phyloP scores from a whole-genome alignment of 306 rosid genomes.

The Chamaecrista fasciculata region DNA sequence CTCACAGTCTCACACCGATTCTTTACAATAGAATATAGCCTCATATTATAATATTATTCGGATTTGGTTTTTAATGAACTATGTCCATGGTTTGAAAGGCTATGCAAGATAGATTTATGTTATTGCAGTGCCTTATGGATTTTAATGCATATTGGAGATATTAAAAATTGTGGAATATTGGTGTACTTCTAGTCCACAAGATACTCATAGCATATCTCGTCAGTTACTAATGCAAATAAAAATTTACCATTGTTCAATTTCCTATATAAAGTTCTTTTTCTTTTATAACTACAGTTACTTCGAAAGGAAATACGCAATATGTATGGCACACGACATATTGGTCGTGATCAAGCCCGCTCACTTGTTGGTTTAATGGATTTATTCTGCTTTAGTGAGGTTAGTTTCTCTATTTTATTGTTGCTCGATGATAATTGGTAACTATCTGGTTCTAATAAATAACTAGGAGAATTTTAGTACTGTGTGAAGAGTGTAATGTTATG shows the following conservation, averaged over 20 bases:
- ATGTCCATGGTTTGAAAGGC: background rate
- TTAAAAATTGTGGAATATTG: background rate
- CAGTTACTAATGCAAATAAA: background rate
- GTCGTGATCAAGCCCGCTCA: constrained; percentile 87
- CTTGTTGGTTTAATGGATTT: constrained; percentile 96
- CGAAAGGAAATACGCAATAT: constrained; percentile 53
- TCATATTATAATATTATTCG: background rate
- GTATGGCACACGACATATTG: constrained; percentile 87
- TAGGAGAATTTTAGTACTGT: constrained; percentile 10
- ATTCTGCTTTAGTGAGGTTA: constrained; percentile 96
- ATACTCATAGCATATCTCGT: constrained; percentile 14
- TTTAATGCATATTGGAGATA: background rate
- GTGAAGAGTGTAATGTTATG: constrained; percentile 14
- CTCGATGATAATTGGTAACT: background rate
- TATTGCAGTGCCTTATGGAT: background rate
- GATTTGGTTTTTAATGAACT: constrained; percentile 6
- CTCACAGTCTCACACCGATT: constrained; percentile 19
- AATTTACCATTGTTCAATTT: background rate
- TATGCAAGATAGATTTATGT: background rate
- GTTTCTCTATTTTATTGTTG: constrained; percentile 29
- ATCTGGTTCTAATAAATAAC: background rate
- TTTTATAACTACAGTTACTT: constrained; percentile 52
- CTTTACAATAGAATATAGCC: background rate
- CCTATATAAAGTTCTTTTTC: constrained; percentile 1
- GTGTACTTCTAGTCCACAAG: constrained; percentile 8